phyloP scores from a whole-genome alignment of 148 eudicot species.

The Silene latifolia region DNA sequence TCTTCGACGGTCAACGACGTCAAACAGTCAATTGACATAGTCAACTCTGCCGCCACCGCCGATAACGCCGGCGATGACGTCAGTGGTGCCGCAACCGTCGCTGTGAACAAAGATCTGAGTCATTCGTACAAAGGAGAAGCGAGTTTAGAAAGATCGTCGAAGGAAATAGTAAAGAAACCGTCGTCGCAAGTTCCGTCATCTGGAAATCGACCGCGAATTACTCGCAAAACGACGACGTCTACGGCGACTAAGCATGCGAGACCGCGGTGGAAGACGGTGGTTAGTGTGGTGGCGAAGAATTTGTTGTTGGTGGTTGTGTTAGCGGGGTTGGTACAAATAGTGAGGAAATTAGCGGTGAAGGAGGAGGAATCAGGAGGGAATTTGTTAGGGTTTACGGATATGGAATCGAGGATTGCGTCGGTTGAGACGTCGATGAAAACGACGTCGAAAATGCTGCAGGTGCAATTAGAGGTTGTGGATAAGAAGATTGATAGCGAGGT shows the following conservation, averaged over 20 bases:
- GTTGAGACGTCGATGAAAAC: conserved; percentile 57
- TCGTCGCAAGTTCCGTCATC: not conserved
- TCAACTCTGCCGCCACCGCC: conserved; percentile 21
- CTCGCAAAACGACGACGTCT: conserved; percentile 24
- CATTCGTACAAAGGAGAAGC: conserved; percentile 44
- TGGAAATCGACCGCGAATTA: conserved; percentile 19
- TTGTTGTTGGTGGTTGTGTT: conserved; percentile 46
- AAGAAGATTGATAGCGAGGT: conserved; percentile 48
- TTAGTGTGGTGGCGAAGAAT: conserved; percentile 60
- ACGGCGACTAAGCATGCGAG: conserved; percentile 25
- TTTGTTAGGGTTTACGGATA: conserved; percentile 36
- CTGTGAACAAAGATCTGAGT: conserved; percentile 40
- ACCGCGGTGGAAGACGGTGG: conserved; percentile 55
- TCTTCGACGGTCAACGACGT: conserved; percentile 36
- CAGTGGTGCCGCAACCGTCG: conserved; percentile 18
- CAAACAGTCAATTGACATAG: conserved; percentile 39
- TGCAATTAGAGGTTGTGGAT: conserved; percentile 64
- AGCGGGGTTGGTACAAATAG: conserved; percentile 54
- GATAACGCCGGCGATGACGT: conserved; percentile 14
- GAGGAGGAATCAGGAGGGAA: conserved; percentile 10
- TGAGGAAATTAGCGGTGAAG: conserved; percentile 41
- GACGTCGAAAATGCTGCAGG: conserved; percentile 58
- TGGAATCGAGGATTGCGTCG: conserved; percentile 58
- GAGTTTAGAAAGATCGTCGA: conserved; percentile 38
- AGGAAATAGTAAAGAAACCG: conserved; percentile 23